Conservation (phyloP, 805 yeast species). For the Kodamaea restingae region DNA sequence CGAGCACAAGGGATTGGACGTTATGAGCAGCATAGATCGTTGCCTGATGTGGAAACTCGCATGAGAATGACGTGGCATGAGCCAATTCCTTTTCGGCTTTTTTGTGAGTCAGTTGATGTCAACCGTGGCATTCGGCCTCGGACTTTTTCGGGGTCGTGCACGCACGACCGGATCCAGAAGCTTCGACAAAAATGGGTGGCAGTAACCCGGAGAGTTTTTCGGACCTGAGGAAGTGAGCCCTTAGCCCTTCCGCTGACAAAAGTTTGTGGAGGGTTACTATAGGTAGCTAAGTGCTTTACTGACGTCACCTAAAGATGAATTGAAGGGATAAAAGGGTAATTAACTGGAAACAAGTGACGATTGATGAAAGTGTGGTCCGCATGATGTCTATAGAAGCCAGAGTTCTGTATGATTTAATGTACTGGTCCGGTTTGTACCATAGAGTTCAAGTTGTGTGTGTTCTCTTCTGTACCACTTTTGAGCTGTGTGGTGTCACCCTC, state of each 20-base stretch:
- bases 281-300: neutral
- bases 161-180: slow-evolving; percentile 4
- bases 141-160: slow-evolving; percentile 4
- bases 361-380: too few species aligned
- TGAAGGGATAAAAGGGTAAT: too few species aligned
- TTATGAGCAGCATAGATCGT: too few species aligned
- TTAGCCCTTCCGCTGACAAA: neutral
- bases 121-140: slow-evolving; percentile 10
- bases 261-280: neutral
- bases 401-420: too few species aligned
- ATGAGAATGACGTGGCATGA: neutral
- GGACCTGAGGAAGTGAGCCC: neutral
- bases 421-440: too few species aligned
- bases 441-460: too few species aligned
- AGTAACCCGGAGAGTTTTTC: slow-evolving; percentile 2
- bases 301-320: too few species aligned
- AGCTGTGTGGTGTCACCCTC: too few species aligned
- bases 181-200: slow-evolving; percentile 5
- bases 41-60: neutral
- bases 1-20: neutral
- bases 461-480: too few species aligned
- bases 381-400: too few species aligned
- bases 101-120: slow-evolving; percentile 7
- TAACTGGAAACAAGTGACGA: too few species aligned
- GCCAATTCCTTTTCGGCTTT: neutral